Base-by-base conservation (phyloP, 306 rosid genomes). In the Hippophae rhamnoides region DNA sequence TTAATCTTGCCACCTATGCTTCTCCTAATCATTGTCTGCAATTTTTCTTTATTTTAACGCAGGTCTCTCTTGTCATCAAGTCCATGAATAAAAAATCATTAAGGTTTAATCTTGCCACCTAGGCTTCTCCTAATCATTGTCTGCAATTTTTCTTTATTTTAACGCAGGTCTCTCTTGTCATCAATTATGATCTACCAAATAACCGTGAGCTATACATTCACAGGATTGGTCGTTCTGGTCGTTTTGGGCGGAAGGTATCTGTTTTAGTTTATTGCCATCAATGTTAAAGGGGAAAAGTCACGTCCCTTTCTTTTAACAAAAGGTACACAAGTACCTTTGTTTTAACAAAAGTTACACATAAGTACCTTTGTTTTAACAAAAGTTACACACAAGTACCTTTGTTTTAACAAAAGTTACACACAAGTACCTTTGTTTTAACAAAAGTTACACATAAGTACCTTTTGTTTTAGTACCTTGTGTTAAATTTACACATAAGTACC, bases 201-300 rank as follows among this genome's bases (percentile, higher is more conserved):
- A 92, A 92, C 72, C 96, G 99, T 60, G 99, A 92, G 69, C 86
- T 92, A 53, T 92, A 92, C 79, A 92, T 92, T 65, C 99, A 92
- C 76, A 85, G 99, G 11, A 92, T 92, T 68, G 99, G 96, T 51
- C 94, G 96, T 8, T 92, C 98, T 73, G 98, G 98, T 61, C 98
- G 98, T 58, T 92, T 92, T 78, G 99, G 99, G 31, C 89, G 99
- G 69, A 92, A 92, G 98, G 98, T 92, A 83, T 58, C 53, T 58
- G 11, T 60, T 25, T 43, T 25, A 40, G 38, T 3, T 54, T 5
- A 7, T 45, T 10, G n/a, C 12, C 23, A 13, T 7, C 26, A 12
- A 26, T 42, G 6, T 26, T 44, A 46, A 5, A 18, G 42, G 42
- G 41, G 44, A 51, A 26, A 60, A 31, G 43, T n/a, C 9, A 3